Percentiles rank a stretch among this genome's conserved stretches.
Evolutionary conservation across 352 stramenopile genomes (phyloP).

Genomic region (Globisporangium splendens): DNA sequence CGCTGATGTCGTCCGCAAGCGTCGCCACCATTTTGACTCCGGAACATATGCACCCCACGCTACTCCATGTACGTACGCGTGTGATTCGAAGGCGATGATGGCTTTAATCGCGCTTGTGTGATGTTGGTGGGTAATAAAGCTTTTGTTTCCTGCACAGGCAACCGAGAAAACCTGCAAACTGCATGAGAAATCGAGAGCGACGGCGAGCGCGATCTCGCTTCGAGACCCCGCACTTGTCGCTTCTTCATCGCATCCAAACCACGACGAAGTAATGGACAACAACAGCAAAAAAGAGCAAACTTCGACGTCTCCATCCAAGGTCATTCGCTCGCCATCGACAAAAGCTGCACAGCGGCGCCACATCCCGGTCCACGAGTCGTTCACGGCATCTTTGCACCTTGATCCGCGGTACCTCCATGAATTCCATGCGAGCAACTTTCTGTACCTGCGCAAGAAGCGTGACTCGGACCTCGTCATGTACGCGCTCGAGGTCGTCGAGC

Average conservation of each 20-base stretch:
- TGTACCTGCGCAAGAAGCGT: slow-evolving; percentile 69
- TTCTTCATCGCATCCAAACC: slow-evolving; percentile 12
- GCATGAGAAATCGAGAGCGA: slow-evolving; percentile 23
- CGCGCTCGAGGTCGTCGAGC: slow-evolving; percentile 76
- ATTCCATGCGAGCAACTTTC: slow-evolving; percentile 78
- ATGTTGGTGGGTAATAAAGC: no score
- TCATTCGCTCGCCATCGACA: slow-evolving; percentile 19
- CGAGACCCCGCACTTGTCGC: slow-evolving; percentile 7
- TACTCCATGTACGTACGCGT: slow-evolving; percentile 32
- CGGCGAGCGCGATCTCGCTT: slow-evolving; percentile 14
- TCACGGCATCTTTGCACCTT: slow-evolving; percentile 74
- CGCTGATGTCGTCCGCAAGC: slow-evolving; percentile 28
- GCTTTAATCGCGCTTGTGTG: no score
- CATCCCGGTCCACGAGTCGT: slow-evolving; percentile 33
- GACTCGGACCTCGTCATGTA: slow-evolving; percentile 79
- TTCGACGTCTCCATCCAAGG: background rate
- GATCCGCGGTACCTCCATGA: slow-evolving; percentile 70
- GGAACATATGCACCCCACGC: slow-evolving; percentile 39
- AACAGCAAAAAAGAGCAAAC: background rate
- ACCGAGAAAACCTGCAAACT: slow-evolving; percentile 55
- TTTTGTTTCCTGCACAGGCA: slow-evolving; percentile 19
- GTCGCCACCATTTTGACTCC: slow-evolving; percentile 10
- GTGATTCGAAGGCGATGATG: background rate
- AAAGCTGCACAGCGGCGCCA: slow-evolving; percentile 26
- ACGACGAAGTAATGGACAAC: slow-evolving; percentile 17